Conservation (phyloP, 441 rosid genomes). For the Croton laevigatus region DNA sequence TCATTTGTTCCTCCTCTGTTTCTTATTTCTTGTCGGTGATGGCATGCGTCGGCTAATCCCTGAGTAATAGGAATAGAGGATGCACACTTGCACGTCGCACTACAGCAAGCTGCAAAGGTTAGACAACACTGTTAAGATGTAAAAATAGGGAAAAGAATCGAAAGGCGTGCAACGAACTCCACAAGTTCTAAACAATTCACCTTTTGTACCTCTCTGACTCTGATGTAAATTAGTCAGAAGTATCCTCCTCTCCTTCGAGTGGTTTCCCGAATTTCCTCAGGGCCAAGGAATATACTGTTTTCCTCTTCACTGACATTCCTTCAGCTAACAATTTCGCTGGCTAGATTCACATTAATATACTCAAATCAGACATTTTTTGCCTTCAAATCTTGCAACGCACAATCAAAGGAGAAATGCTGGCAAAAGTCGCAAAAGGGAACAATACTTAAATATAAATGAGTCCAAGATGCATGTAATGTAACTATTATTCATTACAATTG, state of each 20-base stretch:
- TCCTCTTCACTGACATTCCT: slow-evolving; percentile 62
- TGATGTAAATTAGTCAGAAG: slow-evolving; percentile 21
- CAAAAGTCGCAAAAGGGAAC: neutral
- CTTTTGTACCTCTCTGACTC: neutral
- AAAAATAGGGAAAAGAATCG: neutral
- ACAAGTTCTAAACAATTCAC: neutral
- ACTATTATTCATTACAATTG: neutral
- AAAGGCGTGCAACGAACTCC: neutral
- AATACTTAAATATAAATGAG: neutral
- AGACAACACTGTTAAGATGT: neutral
- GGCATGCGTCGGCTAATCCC: neutral
- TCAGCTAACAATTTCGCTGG: slow-evolving; percentile 83
- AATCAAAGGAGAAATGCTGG: neutral
- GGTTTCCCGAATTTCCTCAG: slow-evolving; percentile 68
- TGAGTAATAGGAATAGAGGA: neutral
- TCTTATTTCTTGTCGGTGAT: neutral
- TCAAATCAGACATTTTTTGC: neutral
- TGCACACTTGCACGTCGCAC: neutral
- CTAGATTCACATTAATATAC: slow-evolving; percentile 32
- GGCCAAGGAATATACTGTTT: slow-evolving; percentile 69
- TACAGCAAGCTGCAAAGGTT: neutral
- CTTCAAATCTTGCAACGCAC: slow-evolving; percentile 11
- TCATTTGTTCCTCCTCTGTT: neutral
- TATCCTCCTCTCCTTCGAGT: slow-evolving; percentile 37
- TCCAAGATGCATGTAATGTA: neutral